These are phyloP conservation scores for Kazachstania taianensis DNA, from an alignment of 805 yeast genomes.

Conservation along the genomic window DNA sequence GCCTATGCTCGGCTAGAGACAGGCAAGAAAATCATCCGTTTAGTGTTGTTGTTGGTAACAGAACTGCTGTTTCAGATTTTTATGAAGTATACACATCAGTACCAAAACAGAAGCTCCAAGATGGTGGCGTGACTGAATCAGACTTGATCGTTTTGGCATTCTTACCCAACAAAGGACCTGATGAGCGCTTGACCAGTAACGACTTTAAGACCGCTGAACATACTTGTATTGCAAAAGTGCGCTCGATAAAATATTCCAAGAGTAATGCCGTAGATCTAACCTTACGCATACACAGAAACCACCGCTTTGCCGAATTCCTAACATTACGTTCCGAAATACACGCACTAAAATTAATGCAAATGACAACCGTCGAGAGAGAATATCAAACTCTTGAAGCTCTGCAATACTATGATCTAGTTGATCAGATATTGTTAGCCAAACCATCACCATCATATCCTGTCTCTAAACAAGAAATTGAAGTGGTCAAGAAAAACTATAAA, in stretches of 20 bases:
- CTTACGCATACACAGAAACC: slow-evolving; percentile 46
- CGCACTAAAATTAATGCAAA: slow-evolving; percentile 69
- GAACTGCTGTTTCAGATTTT: slow-evolving; percentile 76
- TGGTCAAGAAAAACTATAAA: slow-evolving; percentile 39
- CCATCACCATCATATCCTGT: slow-evolving; percentile 32
- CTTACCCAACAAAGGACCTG: slow-evolving; percentile 31
- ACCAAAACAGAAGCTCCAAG: slow-evolving; percentile 40
- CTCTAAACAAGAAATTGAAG: slow-evolving; percentile 31
- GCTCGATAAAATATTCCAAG: slow-evolving; percentile 55
- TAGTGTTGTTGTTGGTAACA: slow-evolving; percentile 59
- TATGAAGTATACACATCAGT: slow-evolving; percentile 77
- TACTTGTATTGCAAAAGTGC: slow-evolving; percentile 75
- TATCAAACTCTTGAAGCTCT: slow-evolving; percentile 74
- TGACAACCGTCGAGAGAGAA: slow-evolving; percentile 91
- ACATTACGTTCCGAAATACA: slow-evolving; percentile 54
- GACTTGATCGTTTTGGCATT: slow-evolving; percentile 63
- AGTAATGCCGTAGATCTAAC: slow-evolving; percentile 68
- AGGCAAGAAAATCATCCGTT: slow-evolving; percentile 50
- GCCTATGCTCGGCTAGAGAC: slow-evolving; percentile 61
- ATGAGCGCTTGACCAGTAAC: slow-evolving; percentile 25
- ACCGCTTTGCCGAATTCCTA: slow-evolving; percentile 39
- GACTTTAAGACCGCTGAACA: slow-evolving; percentile 27
- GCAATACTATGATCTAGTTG: slow-evolving; percentile 67
- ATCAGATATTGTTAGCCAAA: slow-evolving; percentile 53
- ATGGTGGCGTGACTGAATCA: slow-evolving; percentile 54